Percentiles rank a stretch among this genome's conserved stretches.
These are phyloP conservation scores for Jackrogersella minutella DNA, from an alignment of 495 filamentous ascomycete genomes.

Conservation along the genomic window DNA sequence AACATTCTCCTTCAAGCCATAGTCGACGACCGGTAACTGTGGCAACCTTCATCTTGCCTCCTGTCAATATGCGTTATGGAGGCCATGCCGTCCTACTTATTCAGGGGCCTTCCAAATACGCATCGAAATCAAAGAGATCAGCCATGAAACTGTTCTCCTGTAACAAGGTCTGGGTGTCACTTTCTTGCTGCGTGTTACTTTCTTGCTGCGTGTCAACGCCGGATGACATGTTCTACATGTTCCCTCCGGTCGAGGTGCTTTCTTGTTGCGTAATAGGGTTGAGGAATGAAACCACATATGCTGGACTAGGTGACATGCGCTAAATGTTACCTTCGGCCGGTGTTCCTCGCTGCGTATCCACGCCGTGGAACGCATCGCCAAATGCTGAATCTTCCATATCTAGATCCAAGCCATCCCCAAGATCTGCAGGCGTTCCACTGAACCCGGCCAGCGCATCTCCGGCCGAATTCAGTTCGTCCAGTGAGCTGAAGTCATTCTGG, in stretches of 20 bases:
- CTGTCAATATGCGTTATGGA: background rate
- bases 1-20: background rate
- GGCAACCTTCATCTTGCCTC: background rate
- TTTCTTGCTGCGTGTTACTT: no score
- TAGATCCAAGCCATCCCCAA: constrained; percentile 54
- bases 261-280: no score
- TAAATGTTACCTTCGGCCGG: constrained; percentile 42
- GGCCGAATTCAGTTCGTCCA: constrained; percentile 61
- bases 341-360: constrained; percentile 45
- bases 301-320: no score
- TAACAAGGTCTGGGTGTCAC: no score
- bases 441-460: constrained; percentile 58
- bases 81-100: background rate
- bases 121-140: no score
- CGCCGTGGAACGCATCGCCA: constrained; percentile 64
- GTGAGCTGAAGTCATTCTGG: constrained; percentile 60
- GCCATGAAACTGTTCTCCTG: no score
- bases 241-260: no score
- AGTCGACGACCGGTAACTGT: background rate
- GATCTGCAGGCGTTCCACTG: constrained; percentile 48
- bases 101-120: no score
- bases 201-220: no score
- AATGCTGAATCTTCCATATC: constrained; percentile 65
- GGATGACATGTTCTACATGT: no score
- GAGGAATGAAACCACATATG: no score